phyloP scores from a whole-genome alignment of 495 filamentous ascomycete species.

The Antarctomyces pellizariae region DNA sequence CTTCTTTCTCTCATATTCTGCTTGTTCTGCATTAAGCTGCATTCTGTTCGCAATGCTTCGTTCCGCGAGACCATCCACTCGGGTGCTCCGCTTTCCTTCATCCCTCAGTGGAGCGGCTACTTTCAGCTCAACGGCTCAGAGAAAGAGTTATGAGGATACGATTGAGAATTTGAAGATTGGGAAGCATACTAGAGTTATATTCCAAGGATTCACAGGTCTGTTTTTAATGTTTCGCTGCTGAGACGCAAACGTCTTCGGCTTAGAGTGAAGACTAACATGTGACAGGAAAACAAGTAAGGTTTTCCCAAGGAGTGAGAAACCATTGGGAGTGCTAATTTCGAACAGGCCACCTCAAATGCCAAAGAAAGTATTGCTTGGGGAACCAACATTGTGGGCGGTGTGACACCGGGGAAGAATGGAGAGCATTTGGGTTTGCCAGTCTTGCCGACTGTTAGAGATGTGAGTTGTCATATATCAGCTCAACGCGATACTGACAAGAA shows the following conservation, averaged over 20 bases:
- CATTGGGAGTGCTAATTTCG: neutral
- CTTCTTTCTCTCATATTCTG: too few relatives aligned
- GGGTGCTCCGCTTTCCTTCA: too few relatives aligned
- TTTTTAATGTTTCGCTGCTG: too few relatives aligned
- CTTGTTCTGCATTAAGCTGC: too few relatives aligned
- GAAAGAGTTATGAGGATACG: constrained; percentile 29
- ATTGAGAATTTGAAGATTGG: constrained; percentile 58
- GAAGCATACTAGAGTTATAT: constrained; percentile 57
- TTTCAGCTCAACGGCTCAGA: constrained; percentile 6
- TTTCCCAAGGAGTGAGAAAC: constrained; percentile 1
- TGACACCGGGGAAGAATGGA: constrained; percentile 51
- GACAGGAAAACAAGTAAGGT: constrained; percentile 19
- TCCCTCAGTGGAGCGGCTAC: too few relatives aligned
- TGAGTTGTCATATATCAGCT: constrained; percentile 12
- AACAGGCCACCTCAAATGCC: constrained; percentile 57
- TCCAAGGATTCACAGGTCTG: constrained; percentile 69
- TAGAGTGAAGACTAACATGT: too few relatives aligned
- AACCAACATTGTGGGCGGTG: constrained; percentile 71
- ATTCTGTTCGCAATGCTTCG: too few relatives aligned
- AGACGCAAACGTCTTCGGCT: too few relatives aligned
- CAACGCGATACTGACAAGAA: constrained; percentile 4
- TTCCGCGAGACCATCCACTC: too few relatives aligned
- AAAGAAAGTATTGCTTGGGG: constrained; percentile 66
- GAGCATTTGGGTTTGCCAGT: constrained; percentile 67
- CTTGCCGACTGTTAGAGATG: constrained; percentile 44